A percentile compares a stretch with the other conserved stretches of the same genome.
These are phyloP conservation scores for Pseudoscleropodium purum DNA, from an alignment of 225 moss, liverwort and hornwort species.

Conservation along the genomic window DNA sequence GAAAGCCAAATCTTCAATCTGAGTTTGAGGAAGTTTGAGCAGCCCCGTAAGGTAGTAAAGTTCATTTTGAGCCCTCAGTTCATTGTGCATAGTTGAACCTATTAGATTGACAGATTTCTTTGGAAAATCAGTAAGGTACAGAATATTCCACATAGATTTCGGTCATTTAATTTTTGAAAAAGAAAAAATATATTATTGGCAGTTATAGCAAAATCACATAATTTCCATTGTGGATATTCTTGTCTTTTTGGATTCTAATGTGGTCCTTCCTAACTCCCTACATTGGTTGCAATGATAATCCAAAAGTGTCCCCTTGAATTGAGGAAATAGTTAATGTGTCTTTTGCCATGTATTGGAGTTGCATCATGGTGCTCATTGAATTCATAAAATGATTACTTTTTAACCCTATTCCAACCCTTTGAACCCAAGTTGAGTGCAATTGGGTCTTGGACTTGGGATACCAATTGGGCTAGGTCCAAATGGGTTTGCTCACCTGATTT, in stretches of 20 bases:
- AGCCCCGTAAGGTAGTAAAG: background rate
- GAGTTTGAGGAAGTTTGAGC: background rate
- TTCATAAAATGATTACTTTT: too few relatives aligned
- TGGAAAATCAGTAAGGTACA: too few relatives aligned
- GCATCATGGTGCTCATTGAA: too few relatives aligned
- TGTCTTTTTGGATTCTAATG: background rate
- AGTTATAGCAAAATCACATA: background rate
- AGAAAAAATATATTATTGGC: background rate
- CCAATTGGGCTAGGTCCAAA: too few relatives aligned
- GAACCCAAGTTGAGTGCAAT: too few relatives aligned
- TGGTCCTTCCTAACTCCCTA: background rate
- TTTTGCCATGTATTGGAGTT: too few relatives aligned
- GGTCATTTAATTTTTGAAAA: background rate
- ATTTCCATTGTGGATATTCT: background rate
- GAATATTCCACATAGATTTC: background rate
- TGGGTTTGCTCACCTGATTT: too few relatives aligned
- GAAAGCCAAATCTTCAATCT: too few relatives aligned
- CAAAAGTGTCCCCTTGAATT: background rate
- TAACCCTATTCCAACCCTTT: too few relatives aligned
- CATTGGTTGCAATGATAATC: background rate
- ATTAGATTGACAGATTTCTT: background rate
- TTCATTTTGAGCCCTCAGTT: background rate
- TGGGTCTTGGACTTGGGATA: too few relatives aligned
- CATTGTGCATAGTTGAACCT: background rate
- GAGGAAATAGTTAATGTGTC: background rate